A percentile compares a stretch with the other conserved stretches of the same genome.
Evolutionary conservation across 257 asterid species (phyloP).

Genomic region (Solanum appendiculatum): DNA sequence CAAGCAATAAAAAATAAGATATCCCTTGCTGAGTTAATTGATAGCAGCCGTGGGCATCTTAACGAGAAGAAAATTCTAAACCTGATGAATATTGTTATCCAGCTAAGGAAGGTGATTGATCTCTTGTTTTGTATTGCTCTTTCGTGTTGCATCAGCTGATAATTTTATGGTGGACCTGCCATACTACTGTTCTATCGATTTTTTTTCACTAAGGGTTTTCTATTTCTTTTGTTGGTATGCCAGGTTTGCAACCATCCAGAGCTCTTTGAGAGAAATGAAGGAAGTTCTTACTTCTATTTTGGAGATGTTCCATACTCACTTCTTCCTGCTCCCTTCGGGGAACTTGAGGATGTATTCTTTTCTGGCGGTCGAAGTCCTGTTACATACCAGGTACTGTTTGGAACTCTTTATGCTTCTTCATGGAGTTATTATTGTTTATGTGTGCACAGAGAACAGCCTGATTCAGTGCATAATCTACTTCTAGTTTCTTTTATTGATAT

Average conservation of each 20-base stretch:
- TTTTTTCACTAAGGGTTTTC: background rate
- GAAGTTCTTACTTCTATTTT: conserved; percentile 75
- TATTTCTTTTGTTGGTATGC: background rate
- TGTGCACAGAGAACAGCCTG: background rate
- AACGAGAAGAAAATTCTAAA: conserved; percentile 86
- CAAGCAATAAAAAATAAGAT: conserved; percentile 97
- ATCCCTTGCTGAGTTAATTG: conserved; percentile 90
- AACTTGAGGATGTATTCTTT: conserved; percentile 66
- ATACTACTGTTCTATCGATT: background rate
- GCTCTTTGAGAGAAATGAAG: conserved; percentile 97
- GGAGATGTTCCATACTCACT: conserved; percentile 79
- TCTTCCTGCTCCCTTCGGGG: conserved; percentile 88
- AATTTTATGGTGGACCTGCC: background rate
- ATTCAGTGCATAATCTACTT: background rate
- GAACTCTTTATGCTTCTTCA: background rate
- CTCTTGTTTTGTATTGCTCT: background rate
- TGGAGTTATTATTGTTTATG: background rate
- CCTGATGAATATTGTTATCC: conserved; percentile 98
- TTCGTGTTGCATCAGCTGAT: background rate
- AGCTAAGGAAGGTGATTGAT: conserved; percentile 77
- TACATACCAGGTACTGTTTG: conserved; percentile 54
- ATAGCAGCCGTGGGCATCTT: conserved; percentile 89
- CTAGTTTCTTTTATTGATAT: background rate
- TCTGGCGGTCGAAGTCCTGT: conserved; percentile 83
- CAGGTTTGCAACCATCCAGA: conserved; percentile 99